These are phyloP conservation scores for Hypomontagnella submonticulosa DNA, from an alignment of 495 filamentous ascomycete genomes.

Conservation along the genomic window DNA sequence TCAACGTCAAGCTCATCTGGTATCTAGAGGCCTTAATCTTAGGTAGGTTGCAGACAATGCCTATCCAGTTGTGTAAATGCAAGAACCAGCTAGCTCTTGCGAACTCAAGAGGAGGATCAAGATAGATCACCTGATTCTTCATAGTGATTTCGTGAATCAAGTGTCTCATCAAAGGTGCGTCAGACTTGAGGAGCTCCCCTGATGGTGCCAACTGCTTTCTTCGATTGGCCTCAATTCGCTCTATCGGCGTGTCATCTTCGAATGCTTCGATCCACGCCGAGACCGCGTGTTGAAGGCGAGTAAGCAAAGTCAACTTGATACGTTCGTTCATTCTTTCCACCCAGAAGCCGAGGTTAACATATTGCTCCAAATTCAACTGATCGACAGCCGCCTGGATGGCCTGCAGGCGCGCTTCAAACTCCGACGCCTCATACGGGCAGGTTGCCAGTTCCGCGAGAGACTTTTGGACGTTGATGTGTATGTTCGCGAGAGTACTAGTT, in stretches of 20 bases:
- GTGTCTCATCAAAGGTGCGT: constrained; percentile 69
- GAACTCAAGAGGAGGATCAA: constrained; percentile 92
- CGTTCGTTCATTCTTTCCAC: constrained; percentile 84
- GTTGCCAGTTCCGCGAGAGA: constrained; percentile 83
- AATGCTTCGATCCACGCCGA: constrained; percentile 87
- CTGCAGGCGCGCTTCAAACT: constrained; percentile 84
- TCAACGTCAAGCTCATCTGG: constrained; percentile 78
- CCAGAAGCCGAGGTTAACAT: constrained; percentile 90
- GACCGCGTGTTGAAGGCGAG: constrained; percentile 82
- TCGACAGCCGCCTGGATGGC: constrained; percentile 89
- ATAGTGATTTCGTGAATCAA: constrained; percentile 93
- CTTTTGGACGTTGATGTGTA: constrained; percentile 85
- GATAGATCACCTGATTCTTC: constrained; percentile 94
- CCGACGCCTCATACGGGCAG: constrained; percentile 79
- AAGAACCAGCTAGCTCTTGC: constrained; percentile 93
- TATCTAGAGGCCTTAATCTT: constrained; percentile 95
- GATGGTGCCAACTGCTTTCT: constrained; percentile 56
- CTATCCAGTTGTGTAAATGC: constrained; percentile 93
- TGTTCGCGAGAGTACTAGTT: constrained; percentile 76
- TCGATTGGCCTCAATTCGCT: constrained; percentile 51
- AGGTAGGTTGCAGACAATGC: constrained; percentile 87
- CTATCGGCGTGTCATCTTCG: constrained; percentile 67
- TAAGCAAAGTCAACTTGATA: constrained; percentile 80
- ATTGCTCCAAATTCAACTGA: constrained; percentile 94
- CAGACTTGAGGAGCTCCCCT: constrained; percentile 51